Conservation (phyloP, 306 rosid species). For the Rosa chinensis region DNA sequence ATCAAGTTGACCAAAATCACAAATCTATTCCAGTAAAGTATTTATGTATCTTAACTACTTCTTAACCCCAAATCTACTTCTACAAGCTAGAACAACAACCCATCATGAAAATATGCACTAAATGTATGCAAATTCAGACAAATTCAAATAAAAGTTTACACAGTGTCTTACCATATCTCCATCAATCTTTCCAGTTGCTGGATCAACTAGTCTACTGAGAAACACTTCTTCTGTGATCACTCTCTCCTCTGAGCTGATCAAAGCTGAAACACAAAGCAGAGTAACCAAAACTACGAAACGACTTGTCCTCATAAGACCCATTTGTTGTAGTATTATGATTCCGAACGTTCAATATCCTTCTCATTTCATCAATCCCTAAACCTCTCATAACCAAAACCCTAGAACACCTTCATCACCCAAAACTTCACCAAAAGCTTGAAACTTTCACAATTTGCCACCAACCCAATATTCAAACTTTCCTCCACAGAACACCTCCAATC, state of each 20-base stretch:
- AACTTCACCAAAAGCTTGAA: conserved; percentile 24
- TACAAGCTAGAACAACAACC: not conserved
- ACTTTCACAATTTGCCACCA: conserved; percentile 27
- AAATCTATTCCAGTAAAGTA: not conserved
- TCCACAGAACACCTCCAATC: conserved; percentile 7
- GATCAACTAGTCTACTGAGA: conserved; percentile 57
- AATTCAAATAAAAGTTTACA: not conserved
- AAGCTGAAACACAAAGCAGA: conserved; percentile 38
- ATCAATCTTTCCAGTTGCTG: conserved; percentile 47
- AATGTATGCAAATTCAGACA: not conserved
- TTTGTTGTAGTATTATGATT: conserved; percentile 44
- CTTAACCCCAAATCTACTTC: not conserved
- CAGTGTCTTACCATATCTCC: conserved; percentile 61
- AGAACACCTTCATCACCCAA: conserved; percentile 35
- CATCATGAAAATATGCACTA: not conserved
- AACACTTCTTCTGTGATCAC: conserved; percentile 42
- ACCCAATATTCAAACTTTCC: conserved; percentile 31
- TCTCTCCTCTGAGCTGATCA: conserved; percentile 39
- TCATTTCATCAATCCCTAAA: conserved; percentile 49
- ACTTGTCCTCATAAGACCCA: conserved; percentile 50
- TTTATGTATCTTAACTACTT: not conserved
- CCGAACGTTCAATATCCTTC: conserved; percentile 42
- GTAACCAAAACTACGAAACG: conserved; percentile 57
- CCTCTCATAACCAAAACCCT: conserved; percentile 44
- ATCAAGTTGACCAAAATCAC: not conserved